A percentile compares a stretch with the other conserved stretches of the same genome.
Evolutionary conservation across 1,284 basidiomycete species (phyloP).

Genomic region (Tausonia pullulans): DNA sequence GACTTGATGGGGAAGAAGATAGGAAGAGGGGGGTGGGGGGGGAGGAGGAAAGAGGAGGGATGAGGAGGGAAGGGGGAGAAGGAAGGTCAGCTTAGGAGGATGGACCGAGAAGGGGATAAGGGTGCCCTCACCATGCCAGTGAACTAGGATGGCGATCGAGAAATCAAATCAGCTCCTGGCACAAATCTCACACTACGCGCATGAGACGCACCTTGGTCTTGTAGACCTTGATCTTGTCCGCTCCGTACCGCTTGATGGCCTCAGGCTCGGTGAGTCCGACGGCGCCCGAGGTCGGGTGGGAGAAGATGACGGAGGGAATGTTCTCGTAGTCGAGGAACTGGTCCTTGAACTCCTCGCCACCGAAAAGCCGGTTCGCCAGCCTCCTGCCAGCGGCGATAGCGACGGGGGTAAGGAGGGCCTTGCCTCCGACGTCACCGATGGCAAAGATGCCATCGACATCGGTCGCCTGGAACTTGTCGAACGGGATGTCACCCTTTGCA

Average conservation of each 20-base stretch:
- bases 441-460: slow-evolving; percentile 61
- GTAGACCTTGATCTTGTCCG: slow-evolving; percentile 82
- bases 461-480: slow-evolving; percentile 86
- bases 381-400: slow-evolving; percentile 91
- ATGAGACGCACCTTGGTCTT: slow-evolving; percentile 36
- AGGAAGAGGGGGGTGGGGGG: not conserved
- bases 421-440: slow-evolving; percentile 87
- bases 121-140: slow-evolving; percentile 25
- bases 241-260: slow-evolving; percentile 75
- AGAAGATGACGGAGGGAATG: slow-evolving; percentile 85
- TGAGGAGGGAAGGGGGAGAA: not conserved
- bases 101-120: not conserved
- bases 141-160: slow-evolving; percentile 44
- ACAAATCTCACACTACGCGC: not conserved
- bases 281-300: slow-evolving; percentile 88
- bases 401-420: slow-evolving; percentile 89
- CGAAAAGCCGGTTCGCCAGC: slow-evolving; percentile 81
- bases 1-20: slow-evolving; percentile 37
- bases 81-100: not conserved
- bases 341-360: slow-evolving; percentile 66
- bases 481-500: slow-evolving; percentile 66
- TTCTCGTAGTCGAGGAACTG: slow-evolving; percentile 84
- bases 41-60: slow-evolving; percentile 17
- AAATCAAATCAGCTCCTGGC: not conserved
- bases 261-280: slow-evolving; percentile 86